These are phyloP conservation scores for Corymbia maculata DNA, from an alignment of 345 rosid genomes.

Conservation along the genomic window DNA sequence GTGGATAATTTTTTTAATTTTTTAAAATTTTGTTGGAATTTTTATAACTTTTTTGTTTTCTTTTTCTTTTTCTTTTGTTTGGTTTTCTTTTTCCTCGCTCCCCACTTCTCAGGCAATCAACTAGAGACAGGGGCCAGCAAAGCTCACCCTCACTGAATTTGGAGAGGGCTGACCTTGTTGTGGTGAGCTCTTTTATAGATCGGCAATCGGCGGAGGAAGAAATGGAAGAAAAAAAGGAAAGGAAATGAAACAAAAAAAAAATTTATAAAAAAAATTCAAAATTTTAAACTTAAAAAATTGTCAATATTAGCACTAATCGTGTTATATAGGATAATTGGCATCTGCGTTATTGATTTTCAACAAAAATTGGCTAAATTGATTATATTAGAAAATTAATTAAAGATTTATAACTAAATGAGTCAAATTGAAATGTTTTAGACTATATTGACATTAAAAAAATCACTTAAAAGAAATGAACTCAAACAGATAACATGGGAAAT, in stretches of 20 bases:
- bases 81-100: neutral
- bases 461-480: neutral
- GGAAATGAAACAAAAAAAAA: too few species aligned
- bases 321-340: rapidly evolving
- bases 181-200: neutral
- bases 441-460: neutral
- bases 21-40: too few species aligned
- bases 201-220: too few species aligned
- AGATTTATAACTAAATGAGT: neutral
- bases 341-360: rapidly evolving
- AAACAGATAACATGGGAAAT: neutral
- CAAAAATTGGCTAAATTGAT: neutral
- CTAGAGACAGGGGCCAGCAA: neutral
- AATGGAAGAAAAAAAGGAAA: too few species aligned
- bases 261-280: too few species aligned
- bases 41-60: too few species aligned
- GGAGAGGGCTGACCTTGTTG: neutral
- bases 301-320: rapidly evolving
- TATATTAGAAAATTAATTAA: too few species aligned
- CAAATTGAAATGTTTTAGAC: neutral
- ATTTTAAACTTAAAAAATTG: too few species aligned
- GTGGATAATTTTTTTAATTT: too few species aligned
- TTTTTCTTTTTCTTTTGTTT: too few species aligned
- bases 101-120: rapidly evolving
- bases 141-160: neutral